Evolutionary conservation across 1,139 yeast genomes (phyloP), one percentile per base, ranked within the genome.

Genomic region (Meyerozyma athensensis): DNA sequence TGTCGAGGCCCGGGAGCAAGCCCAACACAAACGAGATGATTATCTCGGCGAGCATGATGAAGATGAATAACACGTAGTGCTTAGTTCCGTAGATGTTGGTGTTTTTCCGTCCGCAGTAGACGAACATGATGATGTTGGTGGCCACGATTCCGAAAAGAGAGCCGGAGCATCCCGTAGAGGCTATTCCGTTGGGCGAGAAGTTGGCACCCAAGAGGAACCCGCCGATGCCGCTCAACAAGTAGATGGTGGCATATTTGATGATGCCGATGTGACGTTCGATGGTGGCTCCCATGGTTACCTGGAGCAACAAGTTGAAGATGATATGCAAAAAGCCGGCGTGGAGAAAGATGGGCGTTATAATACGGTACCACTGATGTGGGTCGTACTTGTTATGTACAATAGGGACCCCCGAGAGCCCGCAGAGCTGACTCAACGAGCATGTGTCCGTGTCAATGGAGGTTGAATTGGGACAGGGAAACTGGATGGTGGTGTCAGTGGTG

Each of bases 291-390:
- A 81, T 67, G 14, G 74, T 63, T 14, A 80, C 54, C 56, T 83
- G 90, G 26, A 82, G 59, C 31, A 81, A 47, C 49, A 83, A 53
- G 52, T 83, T 83, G 67, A 81, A 79, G 22, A 78, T 58, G 30
- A 83, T 80, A 53, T 83, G 92, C 34, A 83, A 57, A 46, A 83
- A 72, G 0, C 92, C 92, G 4, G 87, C 89, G 53, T 83, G 92
- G 38, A 83, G 54, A 49, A 83, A 83, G n/a, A 82, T 80, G 1
- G 92, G 86, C 7, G 79, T 74, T 35, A 83, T 65, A 35, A 83
- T 61, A 37, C 92, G 59, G 71, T 82, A 83, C 83, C 86, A 80
- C 58, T 83, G 92, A 45, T 71, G 54, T 0, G 87, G 83, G 23
- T 58, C 45, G 43, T 53, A 68, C 24, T 48, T 58, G 30, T 56